Conservation (phyloP, 768 basidiomycete species). For the Kondoa subrosea region DNA sequence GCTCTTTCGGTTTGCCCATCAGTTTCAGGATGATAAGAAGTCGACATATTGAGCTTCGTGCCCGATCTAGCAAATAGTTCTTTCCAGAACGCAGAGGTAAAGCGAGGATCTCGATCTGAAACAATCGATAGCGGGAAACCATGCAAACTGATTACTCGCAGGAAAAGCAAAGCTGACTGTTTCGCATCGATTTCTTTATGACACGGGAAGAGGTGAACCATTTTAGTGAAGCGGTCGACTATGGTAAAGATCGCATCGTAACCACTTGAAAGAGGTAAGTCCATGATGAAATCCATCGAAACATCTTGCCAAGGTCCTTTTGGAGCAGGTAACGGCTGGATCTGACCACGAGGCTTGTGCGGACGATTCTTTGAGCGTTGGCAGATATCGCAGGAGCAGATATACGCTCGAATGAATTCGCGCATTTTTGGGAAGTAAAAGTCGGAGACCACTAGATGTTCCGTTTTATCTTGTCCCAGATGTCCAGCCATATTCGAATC, state of each 20-base stretch:
- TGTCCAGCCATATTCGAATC: slow-evolving; percentile 37
- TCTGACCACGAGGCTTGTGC: slow-evolving; percentile 34
- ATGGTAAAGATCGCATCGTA: slow-evolving; percentile 24
- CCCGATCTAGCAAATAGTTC: not conserved
- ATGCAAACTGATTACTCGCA: slow-evolving; percentile 29
- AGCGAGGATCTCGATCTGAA: slow-evolving; percentile 28
- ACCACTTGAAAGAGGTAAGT: slow-evolving; percentile 32
- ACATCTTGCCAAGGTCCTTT: slow-evolving; percentile 32
- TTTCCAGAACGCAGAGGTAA: slow-evolving; percentile 20
- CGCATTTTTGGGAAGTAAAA: slow-evolving; percentile 36
- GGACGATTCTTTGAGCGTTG: slow-evolving; percentile 16
- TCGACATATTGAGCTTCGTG: slow-evolving; percentile 33
- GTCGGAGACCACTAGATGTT: slow-evolving; percentile 30
- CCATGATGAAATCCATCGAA: slow-evolving; percentile 34
- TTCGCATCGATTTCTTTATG: slow-evolving; percentile 28
- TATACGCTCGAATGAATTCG: slow-evolving; percentile 30
- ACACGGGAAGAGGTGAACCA: slow-evolving; percentile 37
- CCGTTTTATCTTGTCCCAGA: slow-evolving; percentile 33
- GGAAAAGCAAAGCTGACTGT: slow-evolving; percentile 32
- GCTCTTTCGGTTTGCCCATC: slow-evolving; percentile 37
- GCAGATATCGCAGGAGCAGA: slow-evolving; percentile 34
- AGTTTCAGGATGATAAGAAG: slow-evolving; percentile 38
- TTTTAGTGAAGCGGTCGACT: slow-evolving; percentile 36
- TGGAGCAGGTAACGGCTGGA: slow-evolving; percentile 29
- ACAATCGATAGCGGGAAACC: slow-evolving; percentile 28